Conservation (phyloP, 148 eudicot genomes). For the Rhododendron vialii region DNA sequence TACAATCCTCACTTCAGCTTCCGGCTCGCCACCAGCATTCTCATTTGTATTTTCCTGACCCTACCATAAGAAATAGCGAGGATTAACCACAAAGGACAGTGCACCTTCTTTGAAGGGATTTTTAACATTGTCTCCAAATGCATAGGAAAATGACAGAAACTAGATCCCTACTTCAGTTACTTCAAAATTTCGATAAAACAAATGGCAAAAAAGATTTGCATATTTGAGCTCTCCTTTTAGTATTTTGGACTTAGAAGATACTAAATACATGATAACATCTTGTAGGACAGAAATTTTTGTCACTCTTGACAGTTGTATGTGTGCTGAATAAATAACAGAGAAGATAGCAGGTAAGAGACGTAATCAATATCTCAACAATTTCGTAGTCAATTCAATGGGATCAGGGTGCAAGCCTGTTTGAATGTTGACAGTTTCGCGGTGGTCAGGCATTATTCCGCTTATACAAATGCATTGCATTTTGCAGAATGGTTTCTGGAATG, state of each 20-base stretch:
- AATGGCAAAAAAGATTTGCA: background rate
- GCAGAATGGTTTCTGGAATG: background rate
- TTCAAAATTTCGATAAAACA: background rate
- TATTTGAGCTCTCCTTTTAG: background rate
- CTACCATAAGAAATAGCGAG: conserved; percentile 24
- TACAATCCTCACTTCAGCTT: conserved; percentile 36
- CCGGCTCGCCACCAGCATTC: conserved; percentile 36
- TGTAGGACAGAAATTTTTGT: background rate
- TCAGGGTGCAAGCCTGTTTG: background rate
- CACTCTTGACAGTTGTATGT: background rate
- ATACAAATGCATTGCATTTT: background rate
- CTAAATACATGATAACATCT: background rate
- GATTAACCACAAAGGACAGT: conserved; percentile 5
- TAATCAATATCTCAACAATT: background rate
- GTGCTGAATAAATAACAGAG: background rate
- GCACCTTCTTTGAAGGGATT: background rate
- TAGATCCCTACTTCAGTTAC: background rate
- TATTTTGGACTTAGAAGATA: background rate
- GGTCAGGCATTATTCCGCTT: background rate
- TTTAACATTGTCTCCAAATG: background rate
- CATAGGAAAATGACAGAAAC: background rate
- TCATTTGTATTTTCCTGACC: conserved; percentile 46
- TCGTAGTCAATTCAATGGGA: background rate
- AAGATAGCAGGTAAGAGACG: background rate
- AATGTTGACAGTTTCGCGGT: background rate